phyloP scores from a whole-genome alignment of 2,329 filamentous ascomycete species.

The Epichloe elymi region DNA sequence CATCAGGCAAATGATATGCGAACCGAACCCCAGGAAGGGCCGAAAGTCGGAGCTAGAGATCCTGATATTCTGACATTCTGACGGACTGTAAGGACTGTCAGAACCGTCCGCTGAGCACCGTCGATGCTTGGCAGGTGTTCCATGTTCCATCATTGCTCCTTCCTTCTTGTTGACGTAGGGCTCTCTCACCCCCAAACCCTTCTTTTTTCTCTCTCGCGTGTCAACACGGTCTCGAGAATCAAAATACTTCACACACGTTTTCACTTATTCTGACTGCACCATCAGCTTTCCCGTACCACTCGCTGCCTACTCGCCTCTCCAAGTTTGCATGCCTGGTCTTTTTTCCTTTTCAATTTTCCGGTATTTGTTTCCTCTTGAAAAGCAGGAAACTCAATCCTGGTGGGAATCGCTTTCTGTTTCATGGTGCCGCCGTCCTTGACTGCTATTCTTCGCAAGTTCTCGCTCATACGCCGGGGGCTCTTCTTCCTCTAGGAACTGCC shows the following conservation, averaged over 20 bases:
- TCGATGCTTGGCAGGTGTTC: slow-evolving; percentile 1
- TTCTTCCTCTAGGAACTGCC: background rate
- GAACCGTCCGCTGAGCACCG: background rate
- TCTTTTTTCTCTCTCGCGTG: background rate
- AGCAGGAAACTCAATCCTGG: background rate
- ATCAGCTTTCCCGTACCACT: background rate
- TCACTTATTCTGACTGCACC: background rate
- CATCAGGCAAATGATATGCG: background rate
- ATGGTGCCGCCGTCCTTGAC: background rate
- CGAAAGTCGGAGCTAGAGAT: background rate
- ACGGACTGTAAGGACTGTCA: slow-evolving; percentile 1
- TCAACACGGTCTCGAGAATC: background rate
- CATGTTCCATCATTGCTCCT: background rate
- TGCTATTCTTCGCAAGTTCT: background rate
- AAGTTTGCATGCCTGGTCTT: background rate
- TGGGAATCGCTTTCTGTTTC: background rate
- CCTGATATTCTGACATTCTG: background rate
- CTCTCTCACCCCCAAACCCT: background rate
- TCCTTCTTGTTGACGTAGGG: background rate
- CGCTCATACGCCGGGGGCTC: background rate
- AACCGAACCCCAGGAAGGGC: background rate
- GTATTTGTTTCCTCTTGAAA: background rate
- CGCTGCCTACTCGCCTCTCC: background rate
- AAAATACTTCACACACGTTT: background rate
- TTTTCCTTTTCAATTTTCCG: background rate